phyloP scores from a whole-genome alignment of 768 basidiomycete species.

The Hirschioporus abietinus region DNA sequence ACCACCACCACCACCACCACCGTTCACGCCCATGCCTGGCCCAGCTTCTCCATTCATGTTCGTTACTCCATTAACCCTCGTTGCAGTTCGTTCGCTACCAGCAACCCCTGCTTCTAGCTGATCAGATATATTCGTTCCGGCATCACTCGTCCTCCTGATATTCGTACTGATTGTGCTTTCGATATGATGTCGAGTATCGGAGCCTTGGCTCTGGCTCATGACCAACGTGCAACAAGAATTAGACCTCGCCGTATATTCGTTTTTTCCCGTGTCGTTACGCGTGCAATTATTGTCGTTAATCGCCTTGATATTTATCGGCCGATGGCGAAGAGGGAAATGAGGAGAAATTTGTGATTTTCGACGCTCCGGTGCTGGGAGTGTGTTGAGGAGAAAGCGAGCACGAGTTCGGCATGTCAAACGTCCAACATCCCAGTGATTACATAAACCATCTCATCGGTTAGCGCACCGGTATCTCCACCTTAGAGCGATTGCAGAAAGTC shows the following conservation, averaged over 20 bases:
- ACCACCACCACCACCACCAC: constrained; percentile 1
- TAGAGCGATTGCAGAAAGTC: not conserved
- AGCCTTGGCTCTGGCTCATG: constrained; percentile 1
- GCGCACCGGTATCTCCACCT: not conserved
- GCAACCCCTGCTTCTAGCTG: not conserved
- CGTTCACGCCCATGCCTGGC: not conserved
- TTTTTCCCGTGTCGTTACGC: constrained; percentile 1
- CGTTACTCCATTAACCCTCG: not conserved
- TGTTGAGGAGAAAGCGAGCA: not conserved
- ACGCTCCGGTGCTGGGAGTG: not conserved
- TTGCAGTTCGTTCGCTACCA: not conserved
- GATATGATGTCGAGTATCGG: not conserved
- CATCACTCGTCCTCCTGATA: not conserved
- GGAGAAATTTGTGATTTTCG: constrained; percentile 3
- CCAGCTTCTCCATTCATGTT: not conserved
- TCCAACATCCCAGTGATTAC: constrained; percentile 3
- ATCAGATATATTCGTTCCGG: not conserved
- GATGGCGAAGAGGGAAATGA: not conserved
- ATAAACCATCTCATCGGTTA: not conserved
- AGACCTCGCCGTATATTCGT: not conserved
- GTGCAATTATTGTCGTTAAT: not conserved
- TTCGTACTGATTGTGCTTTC: not conserved
- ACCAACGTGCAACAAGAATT: not conserved
- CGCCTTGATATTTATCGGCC: not conserved
- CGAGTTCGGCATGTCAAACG: not conserved